Evolutionary conservation across 768 basidiomycete genomes (phyloP), one percentile per base, ranked within the genome.

Genomic region (Mycena sanguinolenta): DNA sequence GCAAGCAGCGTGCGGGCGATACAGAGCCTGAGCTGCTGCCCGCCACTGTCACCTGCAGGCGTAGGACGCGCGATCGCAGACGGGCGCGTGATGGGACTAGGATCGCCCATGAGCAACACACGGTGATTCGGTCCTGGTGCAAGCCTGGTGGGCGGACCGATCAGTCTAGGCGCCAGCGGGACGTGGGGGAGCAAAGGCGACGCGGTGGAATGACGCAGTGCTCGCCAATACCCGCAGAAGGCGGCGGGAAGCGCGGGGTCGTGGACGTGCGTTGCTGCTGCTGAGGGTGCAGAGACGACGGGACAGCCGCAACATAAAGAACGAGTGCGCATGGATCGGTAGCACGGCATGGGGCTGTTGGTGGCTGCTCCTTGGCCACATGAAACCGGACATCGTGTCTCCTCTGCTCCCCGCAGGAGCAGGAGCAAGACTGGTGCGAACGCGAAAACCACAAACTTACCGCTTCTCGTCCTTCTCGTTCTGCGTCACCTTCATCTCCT

Each of bases 391-490:
- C 44, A 6, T 46, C 21, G n/a, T 46, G 1, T n/a, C 6, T 46
- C 21, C 44, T n/a, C n/a, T n/a, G 16, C 42, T n/a, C 44, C n/a
- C 44, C n/a, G 19, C 39, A 42, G 19, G 19, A 19, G 16, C 44
- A n/a, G 8, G 44, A 21, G 67, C 23, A 72, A 50, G 50, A 58
- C 34, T n/a, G n/a, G n/a, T n/a, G n/a, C n/a, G n/a, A n/a, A n/a
- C n/a, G n/a, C n/a, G n/a, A 58, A 39, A 67, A 9, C 73, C 64
- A 65, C 38, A 28, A 28, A 77, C 85, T 63, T 74, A 97, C 96
- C 85, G 91, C 80, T 86, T 87, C 88, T 96, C 96, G 86, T 98
- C 98, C 82, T 98, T 98, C 87, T 98, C 99, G 88, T 98, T 99
- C 88, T 97, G 97, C 79, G 94, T 94, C 80, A 95, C 94, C 88